Evolutionary conservation across 768 basidiomycete species (phyloP), one percentile per base, ranked within the genome.

Genomic region (Hericium coralloides): DNA sequence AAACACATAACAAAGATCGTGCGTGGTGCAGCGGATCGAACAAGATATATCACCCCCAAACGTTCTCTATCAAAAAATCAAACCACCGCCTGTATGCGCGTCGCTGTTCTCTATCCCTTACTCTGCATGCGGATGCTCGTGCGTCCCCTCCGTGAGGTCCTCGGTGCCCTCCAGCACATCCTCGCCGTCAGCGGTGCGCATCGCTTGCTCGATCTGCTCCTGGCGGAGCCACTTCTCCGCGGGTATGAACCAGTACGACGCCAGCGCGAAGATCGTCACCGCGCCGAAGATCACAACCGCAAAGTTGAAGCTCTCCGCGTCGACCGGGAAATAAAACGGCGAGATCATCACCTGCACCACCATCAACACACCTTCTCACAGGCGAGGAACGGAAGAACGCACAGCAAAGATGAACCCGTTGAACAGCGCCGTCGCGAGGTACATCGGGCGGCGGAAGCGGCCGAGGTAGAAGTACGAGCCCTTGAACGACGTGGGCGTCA

Each of bases 291-390:
- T 93, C 47, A 89, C 88, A 52, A 76, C 73, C 7, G 89, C 84
- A 65, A 91, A 95, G 70, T 95, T 95, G 76, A 95, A 92, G 1
- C 78, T 85, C 58, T 80, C 69, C 0, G 85, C 77, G 10, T 75
- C 82, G 26, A 91, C 86, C 0, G 93, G 93, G 75, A 90, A 95
- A 68, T 76, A 81, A 76, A 92, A 95, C 1, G 93, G 93, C 23
- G 92, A 93, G 55, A 90, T 75, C 75, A 87, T 82, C 60, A 88
- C 84, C 89, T 89, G 59, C 18, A 50, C 51, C 18, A 64, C 36
- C 62, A 49, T 55, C 31, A 31, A 9, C 38, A 23, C 66, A 14
- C 26, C 6, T 10, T 49, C 18, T 17, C 18, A n/a, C 12, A 4
- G 89, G 94, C 68, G 76, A 81, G 76, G 90, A 94, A 0, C 92